Base-by-base conservation (phyloP, 1,284 basidiomycete genomes). In the Pulveroboletus sp. region DNA sequence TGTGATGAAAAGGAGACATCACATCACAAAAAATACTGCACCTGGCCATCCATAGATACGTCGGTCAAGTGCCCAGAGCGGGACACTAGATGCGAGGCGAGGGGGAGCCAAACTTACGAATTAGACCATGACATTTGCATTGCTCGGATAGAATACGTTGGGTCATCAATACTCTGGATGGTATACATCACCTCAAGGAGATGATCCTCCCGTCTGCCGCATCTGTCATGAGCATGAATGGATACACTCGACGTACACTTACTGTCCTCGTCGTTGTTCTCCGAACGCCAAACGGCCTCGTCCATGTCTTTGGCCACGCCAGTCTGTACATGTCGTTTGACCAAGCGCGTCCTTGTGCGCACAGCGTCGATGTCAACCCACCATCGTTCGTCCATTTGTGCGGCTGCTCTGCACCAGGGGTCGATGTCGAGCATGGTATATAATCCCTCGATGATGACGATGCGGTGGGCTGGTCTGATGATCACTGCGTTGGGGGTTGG, bases 381-480 rank as follows among this genome's bases (percentile, higher is more conserved):
- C 80, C 93, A 89, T 16, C 91, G 78, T 65, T 92, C 84, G 66
- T 98, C 90, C 56, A 95, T 78, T 60, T 82, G 66, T 26, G 74
- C 70, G 1, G 86, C 84, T 1, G 86, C 89, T 17, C 81, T 78
- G 2, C 68, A 68, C 95, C 95, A 98, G 0, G 88, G 87, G 0
- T 81, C 75, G 19, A 83, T 75, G 37, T 84, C 78, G 21, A 94
- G 79, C 57, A 92, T 82, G 7, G 85, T 82, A 71, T 96, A 95
- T 11, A 96, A 74, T 0, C 94, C 93, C 72, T 96, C 92, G 57
- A 95, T 81, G 56, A 95, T 70, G 52, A 96, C 79, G 52, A 96
- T 80, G 6, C 87, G 82, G 64, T 95, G 86, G 35, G 74, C 60
- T 0, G 87, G 81, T 29, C 74, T 65, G 29, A 98, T 81, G 1